Percentiles rank a stretch among this genome's conserved stretches.
Conservation (phyloP, 2,329 filamentous ascomycete species). For the Zarea fungicola region DNA sequence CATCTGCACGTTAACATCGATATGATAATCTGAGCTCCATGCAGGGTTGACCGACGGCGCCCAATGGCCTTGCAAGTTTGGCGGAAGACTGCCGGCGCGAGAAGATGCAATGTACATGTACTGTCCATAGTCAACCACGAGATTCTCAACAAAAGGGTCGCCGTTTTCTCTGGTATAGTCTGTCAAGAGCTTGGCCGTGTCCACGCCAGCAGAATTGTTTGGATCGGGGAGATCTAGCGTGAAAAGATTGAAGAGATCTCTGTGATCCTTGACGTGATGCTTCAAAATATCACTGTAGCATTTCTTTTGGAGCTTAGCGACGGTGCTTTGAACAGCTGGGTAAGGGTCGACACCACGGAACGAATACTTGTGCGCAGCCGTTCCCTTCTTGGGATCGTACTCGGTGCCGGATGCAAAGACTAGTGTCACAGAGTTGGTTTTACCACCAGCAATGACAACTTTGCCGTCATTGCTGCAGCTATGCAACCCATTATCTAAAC, state of each 20-base stretch:
- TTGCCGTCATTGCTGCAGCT: not conserved
- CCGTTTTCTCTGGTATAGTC: not conserved
- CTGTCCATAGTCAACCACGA: conserved; percentile 3
- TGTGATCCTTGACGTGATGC: conserved; percentile 37
- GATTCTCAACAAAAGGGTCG: not conserved
- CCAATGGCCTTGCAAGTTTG: conserved; percentile 55
- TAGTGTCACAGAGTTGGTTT: not conserved
- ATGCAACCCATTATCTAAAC: not conserved
- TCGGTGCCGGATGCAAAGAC: not conserved
- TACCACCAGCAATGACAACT: not conserved
- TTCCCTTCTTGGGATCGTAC: not conserved
- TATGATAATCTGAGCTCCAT: conserved; percentile 51
- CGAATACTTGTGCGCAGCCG: not conserved
- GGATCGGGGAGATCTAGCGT: conserved; percentile 40
- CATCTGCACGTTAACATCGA: conserved; percentile 56
- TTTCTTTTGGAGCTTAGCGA: not conserved
- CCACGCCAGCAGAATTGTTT: conserved; percentile 31
- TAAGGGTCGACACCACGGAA: not conserved
- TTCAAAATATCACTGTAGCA: not conserved
- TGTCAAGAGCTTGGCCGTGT: conserved; percentile 25
- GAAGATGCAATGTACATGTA: conserved; percentile 44
- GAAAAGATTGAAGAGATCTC: conserved; percentile 33
- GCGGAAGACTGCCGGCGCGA: conserved; percentile 44
- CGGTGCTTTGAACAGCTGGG: not conserved
- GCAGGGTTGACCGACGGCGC: conserved; percentile 34